Base-by-base conservation (phyloP, 2,329 filamentous ascomycete genomes). In the Talaromyces sp. region DNA sequence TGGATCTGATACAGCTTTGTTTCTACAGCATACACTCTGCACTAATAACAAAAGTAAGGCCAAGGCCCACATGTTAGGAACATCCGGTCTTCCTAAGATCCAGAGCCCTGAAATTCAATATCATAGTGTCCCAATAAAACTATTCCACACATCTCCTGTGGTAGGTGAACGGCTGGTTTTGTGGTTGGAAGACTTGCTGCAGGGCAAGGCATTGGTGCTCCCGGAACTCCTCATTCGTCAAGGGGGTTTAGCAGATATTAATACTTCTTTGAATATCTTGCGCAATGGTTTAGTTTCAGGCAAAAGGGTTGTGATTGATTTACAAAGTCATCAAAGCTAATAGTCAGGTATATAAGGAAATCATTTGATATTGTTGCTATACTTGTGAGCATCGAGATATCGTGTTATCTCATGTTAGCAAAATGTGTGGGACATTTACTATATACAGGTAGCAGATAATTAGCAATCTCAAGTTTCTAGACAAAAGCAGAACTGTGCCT, bases 111-210 rank as follows among this genome's bases (percentile, higher is more conserved):
- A 80, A 0, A 77, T 86, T 0, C 71, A 78, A 5, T 82, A 86
- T 61, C 89, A 91, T 68, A 85, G 80, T 0, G 87, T 92, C 0
- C 89, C 89, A 0, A 89, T 92, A 64, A 92, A 92, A 72, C 68
- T 91, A 2, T 92, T 91, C 68, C 89, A 92, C 69, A 86, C 88
- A 62, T 81, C 87, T 0, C 83, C 85, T 0, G 79, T 79, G 1
- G 78, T 91, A 0, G 89, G 89, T 0, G 82, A 87, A 64, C 79
- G 79, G 0, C 70, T 91, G 57, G 85, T 85, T 16, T 70, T 77
- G 1, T 92, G 89, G 89, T 75, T 91, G 28, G 89, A 91, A 70
- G 76, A 79, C 28, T 73, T 92, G n/a, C 72, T 92, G 6, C 77
- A 81, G 8, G 76, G 79, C 0, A 79, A 81, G 0, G 69, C 80